Evolutionary conservation across 2,329 filamentous ascomycete species (phyloP), one percentile per base, ranked within the genome.

Genomic region (Coleophoma eucalyptorum): DNA sequence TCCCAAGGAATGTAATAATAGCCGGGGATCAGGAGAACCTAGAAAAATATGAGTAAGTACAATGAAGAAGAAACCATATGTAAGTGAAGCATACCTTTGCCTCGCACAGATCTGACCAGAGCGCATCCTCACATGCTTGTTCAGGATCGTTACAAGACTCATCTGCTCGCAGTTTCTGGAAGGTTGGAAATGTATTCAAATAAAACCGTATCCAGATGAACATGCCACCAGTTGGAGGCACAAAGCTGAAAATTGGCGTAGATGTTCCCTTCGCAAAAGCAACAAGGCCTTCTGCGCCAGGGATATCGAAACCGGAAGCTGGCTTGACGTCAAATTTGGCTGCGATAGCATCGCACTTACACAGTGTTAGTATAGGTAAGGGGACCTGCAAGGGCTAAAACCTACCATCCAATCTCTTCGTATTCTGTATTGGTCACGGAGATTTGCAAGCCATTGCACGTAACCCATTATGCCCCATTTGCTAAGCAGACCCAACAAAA

Each of bases 1-100:
- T 67, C 61, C 64, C 64, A 67, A 1, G 64, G 59, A 33, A 65
- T 60, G 46, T 67, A 66, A 38, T 67, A 67, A 2, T 60, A 65
- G 13, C 65, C 65, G 0, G 65, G 65, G 1, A 63, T 66, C 1
- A 67, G 49, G 1, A 67, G 55, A 13, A 65, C 59, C 34, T 44
- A 59, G 43, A 13, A 16, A 8, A 46, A 61, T 19, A 3, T 19
- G 4, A 20, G 16, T 42, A 20, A 42, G 38, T 20, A 16, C 15
- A 4, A 16, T 10, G 37, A 40, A 40, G 19, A 40, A 13, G 13
- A 13, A n/a, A 40, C 11, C 10, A 40, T 10, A 40, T 16, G 37
- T 16, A n/a, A n/a, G 37, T 8, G 13, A 18, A 40, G 19, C 37
- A 31, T 44, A 44, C 42, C 42, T 44, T 44, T n/a, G 20, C 42